Evolutionary conservation across 2,329 filamentous ascomycete genomes (phyloP).

Genomic region (Cryphonectria japonica): DNA sequence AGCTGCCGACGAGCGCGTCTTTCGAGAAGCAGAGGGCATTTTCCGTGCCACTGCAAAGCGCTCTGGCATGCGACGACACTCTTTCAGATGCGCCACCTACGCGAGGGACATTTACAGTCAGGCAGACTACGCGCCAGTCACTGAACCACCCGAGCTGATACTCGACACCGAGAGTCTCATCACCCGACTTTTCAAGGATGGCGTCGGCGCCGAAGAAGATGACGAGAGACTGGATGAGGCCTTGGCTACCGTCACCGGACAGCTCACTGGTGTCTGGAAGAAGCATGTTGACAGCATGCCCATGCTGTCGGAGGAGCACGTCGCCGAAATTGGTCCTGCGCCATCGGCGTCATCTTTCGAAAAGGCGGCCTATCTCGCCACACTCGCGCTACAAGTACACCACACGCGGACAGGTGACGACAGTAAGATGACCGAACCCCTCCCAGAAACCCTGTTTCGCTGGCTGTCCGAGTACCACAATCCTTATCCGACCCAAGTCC

Average conservation of each 20-base stretch:
- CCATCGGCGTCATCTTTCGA: constrained; percentile 65
- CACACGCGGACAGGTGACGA: constrained; percentile 60
- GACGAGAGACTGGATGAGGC: constrained; percentile 59
- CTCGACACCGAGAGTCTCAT: constrained; percentile 76
- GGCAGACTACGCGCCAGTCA: constrained; percentile 61
- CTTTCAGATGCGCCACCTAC: constrained; percentile 69
- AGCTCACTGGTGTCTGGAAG: constrained; percentile 60
- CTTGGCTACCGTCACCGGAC: constrained; percentile 56
- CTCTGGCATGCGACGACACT: constrained; percentile 47
- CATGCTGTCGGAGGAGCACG: constrained; percentile 55
- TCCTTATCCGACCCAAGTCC: constrained; percentile 68
- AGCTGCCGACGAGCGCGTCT: constrained; percentile 56
- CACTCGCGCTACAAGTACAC: constrained; percentile 76
- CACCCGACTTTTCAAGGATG: constrained; percentile 65
- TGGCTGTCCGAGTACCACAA: constrained; percentile 82
- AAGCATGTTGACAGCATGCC: constrained; percentile 54
- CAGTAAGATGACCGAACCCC: constrained; percentile 47
- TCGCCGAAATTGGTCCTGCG: constrained; percentile 67
- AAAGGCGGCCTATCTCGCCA: constrained; percentile 79
- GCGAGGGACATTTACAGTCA: constrained; percentile 71
- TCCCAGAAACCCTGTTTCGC: constrained; percentile 79
- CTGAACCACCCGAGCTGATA: constrained; percentile 73
- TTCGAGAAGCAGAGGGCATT: constrained; percentile 59
- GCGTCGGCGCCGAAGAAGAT: constrained; percentile 60
- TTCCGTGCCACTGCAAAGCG: constrained; percentile 57